A percentile compares a stretch with the other conserved stretches of the same genome.
phyloP scores from a whole-genome alignment of 73 alveolate genomes.

The Paramecium octaurelia region DNA sequence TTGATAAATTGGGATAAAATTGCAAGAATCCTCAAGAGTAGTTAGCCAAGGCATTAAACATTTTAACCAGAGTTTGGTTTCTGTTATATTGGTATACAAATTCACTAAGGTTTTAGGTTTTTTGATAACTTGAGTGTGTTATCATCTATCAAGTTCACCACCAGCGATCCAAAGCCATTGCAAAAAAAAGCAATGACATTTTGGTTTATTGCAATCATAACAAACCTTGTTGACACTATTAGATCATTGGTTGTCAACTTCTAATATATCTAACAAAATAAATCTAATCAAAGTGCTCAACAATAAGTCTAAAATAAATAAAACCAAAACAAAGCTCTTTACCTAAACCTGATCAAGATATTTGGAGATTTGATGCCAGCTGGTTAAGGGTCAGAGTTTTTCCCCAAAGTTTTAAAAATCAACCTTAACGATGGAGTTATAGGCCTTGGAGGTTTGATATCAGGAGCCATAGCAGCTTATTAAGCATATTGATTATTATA shows the following conservation, averaged over 20 bases:
- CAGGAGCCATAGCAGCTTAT: slow-evolving; percentile 74
- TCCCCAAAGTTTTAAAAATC: slow-evolving; percentile 67
- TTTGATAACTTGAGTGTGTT: slow-evolving; percentile 76
- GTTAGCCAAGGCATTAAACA: slow-evolving; percentile 48
- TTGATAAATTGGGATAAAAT: not conserved
- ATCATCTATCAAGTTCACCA: slow-evolving; percentile 67
- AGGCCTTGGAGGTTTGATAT: slow-evolving; percentile 74
- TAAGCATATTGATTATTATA: slow-evolving; percentile 10
- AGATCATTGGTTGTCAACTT: not conserved
- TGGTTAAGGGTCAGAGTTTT: slow-evolving; percentile 66
- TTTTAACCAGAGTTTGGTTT: slow-evolving; percentile 72
- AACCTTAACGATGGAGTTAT: slow-evolving; percentile 76
- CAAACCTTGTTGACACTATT: not conserved
- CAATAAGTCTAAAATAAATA: not conserved
- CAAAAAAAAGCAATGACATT: slow-evolving; percentile 69
- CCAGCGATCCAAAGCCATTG: slow-evolving; percentile 68
- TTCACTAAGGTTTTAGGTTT: slow-evolving; percentile 40
- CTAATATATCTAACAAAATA: slow-evolving; percentile 29
- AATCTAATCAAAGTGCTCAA: slow-evolving; percentile 44
- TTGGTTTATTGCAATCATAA: slow-evolving; percentile 68
- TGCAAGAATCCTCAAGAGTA: not conserved
- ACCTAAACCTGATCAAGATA: slow-evolving; percentile 67
- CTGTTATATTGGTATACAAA: slow-evolving; percentile 63
- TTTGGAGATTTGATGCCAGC: slow-evolving; percentile 78
- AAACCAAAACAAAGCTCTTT: slow-evolving; percentile 50